Evolutionary conservation across 2,329 filamentous ascomycete genomes (phyloP).

Genomic region (Exophiala lecanii-corni): DNA sequence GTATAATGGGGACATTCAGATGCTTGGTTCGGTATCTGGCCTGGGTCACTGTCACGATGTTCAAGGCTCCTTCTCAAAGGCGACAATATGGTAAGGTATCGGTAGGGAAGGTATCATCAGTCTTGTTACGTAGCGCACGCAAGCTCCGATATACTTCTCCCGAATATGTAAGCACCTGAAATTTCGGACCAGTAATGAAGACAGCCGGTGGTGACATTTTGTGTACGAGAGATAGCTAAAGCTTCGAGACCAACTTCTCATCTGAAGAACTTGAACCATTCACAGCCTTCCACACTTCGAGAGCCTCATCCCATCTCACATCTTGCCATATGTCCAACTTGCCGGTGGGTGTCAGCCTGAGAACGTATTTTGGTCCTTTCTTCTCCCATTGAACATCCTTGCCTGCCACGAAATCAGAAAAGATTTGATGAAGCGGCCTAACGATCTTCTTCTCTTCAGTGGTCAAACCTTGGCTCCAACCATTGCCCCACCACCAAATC

Average conservation of each 20-base stretch:
- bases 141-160: no score
- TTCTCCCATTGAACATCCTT: slow-evolving; percentile 1
- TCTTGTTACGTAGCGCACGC: no score
- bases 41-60: no score
- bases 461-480: slow-evolving; percentile 35
- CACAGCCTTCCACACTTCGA: background rate
- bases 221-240: no score
- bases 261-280: background rate
- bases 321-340: slow-evolving; percentile 1
- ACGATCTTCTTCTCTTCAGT: slow-evolving; percentile 43
- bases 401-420: slow-evolving; percentile 1
- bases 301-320: slow-evolving; percentile 1
- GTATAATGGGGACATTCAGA: no score
- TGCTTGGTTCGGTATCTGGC: no score
- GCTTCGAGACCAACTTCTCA: background rate
- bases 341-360: background rate
- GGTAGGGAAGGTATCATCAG: no score
- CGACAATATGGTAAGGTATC: no score
- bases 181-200: no score
- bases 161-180: no score
- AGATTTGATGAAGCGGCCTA: slow-evolving; percentile 5
- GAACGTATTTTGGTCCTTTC: background rate
- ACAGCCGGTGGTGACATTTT: no score
- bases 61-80: no score
- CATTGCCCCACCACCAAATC: slow-evolving; percentile 54